Evolutionary conservation across 805 yeast genomes (phyloP).

Genomic region (Starmerella sp.): DNA sequence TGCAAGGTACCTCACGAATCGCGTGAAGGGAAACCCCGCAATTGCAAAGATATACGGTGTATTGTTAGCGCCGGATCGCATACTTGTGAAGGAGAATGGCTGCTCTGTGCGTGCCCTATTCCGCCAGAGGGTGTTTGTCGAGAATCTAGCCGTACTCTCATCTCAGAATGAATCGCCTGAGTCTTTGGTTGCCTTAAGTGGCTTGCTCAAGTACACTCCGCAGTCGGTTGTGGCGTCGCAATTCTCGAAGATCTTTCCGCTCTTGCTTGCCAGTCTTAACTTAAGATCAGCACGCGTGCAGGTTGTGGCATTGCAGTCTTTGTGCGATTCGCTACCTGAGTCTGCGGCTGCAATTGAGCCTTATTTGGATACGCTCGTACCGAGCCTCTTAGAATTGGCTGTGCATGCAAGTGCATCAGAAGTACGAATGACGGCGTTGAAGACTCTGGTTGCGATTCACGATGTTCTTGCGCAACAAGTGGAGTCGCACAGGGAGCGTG

Average conservation of each 20-base stretch:
- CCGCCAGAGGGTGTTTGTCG: conserved; percentile 68
- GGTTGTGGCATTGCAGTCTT: conserved; percentile 4
- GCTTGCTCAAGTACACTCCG: conserved; percentile 55
- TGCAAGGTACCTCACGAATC: conserved; percentile 30
- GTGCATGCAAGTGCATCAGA: neutral
- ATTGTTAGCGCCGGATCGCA: conserved; percentile 53
- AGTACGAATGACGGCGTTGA: conserved; percentile 6
- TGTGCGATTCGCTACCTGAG: conserved; percentile 9
- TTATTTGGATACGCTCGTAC: neutral
- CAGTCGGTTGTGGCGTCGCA: conserved; percentile 53
- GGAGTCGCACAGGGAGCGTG: conserved; percentile 11
- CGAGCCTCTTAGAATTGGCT: conserved; percentile 3
- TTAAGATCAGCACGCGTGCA: conserved; percentile 28
- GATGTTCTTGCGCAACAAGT: neutral
- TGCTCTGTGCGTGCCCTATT: conserved; percentile 56
- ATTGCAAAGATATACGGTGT: conserved; percentile 54
- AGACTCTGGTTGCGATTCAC: conserved; percentile 7
- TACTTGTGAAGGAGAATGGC: conserved; percentile 44
- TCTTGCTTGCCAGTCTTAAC: conserved; percentile 53
- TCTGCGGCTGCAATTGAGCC: conserved; percentile 3
- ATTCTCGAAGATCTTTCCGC: conserved; percentile 53
- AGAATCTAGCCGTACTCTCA: conserved; percentile 45
- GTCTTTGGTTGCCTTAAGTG: conserved; percentile 55
- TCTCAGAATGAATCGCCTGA: conserved; percentile 33
- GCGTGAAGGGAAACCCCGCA: conserved; percentile 29